Evolutionary conservation across 495 filamentous ascomycete genomes (phyloP), one percentile per base, ranked within the genome.

Genomic region (Talaromyces nanjingensis): DNA sequence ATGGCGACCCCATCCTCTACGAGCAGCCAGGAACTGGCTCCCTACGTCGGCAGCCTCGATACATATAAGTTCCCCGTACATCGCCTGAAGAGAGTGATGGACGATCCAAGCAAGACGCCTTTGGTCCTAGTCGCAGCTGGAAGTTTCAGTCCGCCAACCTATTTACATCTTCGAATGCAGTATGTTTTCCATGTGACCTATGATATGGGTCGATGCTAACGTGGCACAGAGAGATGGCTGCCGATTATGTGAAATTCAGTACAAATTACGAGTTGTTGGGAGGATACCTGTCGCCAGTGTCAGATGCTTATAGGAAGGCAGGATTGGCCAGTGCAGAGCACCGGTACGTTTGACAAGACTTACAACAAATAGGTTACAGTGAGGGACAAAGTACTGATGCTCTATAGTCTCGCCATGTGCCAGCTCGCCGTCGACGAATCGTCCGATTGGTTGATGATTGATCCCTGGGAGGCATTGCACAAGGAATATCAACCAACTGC

Each of bases 241-340:
- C 85, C 68, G 89, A 93, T 78, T 91, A 88, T 74, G 87, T 86
- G 66, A 85, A 86, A 60, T 87, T 92, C 75, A 90, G 87, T 76
- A 91, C 90, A 45, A 81, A 91, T 34, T 96, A 88, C 71, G 93
- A 97, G 73, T 82, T 97, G 18, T 80, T 96, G 29, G 92, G 89
- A 42, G 92, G 90, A 22, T 96, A 92, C 73, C 76, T 96, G 54
- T 89, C 86, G 42, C 88, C 88, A 25, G 89, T 92, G 37, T 88
- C 86, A 60, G 93, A 96, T 70, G 87, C 89, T 27, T 98, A 98
- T 78, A 92, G 92, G 71, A 98, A 98, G 75, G 87, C 85, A 34
- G 92, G 93, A 56, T 79, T 98, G 34, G 93, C 90, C 20, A 85
- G 80, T 63, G 86, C 90, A 25, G 78, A 86, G 6, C 87, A 96